Conservation (phyloP, 257 asterid genomes). For the Primulina huaijiensis region DNA sequence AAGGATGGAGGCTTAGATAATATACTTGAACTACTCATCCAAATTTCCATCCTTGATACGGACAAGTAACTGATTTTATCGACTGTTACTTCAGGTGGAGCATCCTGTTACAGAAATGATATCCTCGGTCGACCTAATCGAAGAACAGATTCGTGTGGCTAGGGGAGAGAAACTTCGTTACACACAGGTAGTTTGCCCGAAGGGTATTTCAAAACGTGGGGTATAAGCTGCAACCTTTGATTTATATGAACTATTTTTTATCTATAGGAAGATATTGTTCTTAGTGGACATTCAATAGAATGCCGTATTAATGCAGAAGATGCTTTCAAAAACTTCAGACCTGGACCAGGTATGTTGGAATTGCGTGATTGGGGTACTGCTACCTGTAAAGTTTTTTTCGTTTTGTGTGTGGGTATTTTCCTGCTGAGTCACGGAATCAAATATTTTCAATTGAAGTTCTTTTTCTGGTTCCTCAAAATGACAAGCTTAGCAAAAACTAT, state of each 20-base stretch:
- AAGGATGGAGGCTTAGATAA: conserved; percentile 12
- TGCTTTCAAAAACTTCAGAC: conserved; percentile 98
- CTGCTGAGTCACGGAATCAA: background rate
- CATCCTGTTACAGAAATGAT: conserved; percentile 99
- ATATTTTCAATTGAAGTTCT: background rate
- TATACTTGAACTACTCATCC: conserved; percentile 16
- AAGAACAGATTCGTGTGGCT: conserved; percentile 96
- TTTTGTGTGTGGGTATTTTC: background rate
- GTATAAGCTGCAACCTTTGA: conserved; percentile 1
- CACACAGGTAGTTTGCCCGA: conserved; percentile 50
- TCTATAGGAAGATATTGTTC: conserved; percentile 80
- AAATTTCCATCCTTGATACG: conserved; percentile 13
- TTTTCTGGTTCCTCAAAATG: conserved; percentile 1
- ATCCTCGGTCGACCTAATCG: conserved; percentile 93
- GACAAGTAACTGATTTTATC: conserved; percentile 8
- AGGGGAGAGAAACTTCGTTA: conserved; percentile 85
- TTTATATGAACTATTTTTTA: conserved; percentile 20
- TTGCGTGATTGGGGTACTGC: conserved; percentile 9
- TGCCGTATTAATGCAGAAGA: conserved; percentile 99
- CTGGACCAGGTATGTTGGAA: conserved; percentile 79
- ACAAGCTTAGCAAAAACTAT: conserved; percentile 3
- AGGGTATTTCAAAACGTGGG: background rate
- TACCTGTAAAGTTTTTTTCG: background rate
- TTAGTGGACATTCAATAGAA: conserved; percentile 92
- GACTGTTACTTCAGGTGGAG: conserved; percentile 63